Evolutionary conservation across 257 asterid species (phyloP).

Genomic region (Haberlea rhodopensis): DNA sequence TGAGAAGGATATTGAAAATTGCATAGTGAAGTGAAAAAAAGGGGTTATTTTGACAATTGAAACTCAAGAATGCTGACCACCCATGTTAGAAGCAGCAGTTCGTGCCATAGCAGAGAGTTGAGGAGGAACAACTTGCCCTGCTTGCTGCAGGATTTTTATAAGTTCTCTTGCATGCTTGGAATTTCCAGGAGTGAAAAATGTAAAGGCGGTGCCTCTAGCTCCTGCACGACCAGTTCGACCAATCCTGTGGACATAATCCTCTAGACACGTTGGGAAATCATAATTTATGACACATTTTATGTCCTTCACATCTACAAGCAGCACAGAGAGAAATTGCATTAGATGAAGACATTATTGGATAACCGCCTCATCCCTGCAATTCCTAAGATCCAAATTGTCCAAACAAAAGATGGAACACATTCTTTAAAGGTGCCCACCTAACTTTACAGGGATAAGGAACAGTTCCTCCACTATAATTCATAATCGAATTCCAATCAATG

Average conservation of each 20-base stretch:
- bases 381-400: constrained; percentile 56
- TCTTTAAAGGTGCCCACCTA: constrained; percentile 82
- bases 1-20: background rate
- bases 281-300: constrained; percentile 84
- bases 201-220: constrained; percentile 74
- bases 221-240: constrained; percentile 99
- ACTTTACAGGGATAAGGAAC: constrained; percentile 99
- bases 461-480: constrained; percentile 54
- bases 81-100: constrained; percentile 37
- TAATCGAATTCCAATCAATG: constrained; percentile 42
- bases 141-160: constrained; percentile 73
- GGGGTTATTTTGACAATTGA: background rate
- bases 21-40: background rate
- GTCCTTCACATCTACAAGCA: constrained; percentile 87
- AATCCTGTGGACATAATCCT: constrained; percentile 93
- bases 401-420: constrained; percentile 59
- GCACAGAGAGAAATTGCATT: constrained; percentile 15
- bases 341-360: constrained; percentile 26
- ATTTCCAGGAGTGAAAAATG: constrained; percentile 79
- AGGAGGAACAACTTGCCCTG: constrained; percentile 81
- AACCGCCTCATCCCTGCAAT: constrained; percentile 98
- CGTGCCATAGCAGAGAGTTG: constrained; percentile 64
- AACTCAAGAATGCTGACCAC: constrained; percentile 44
- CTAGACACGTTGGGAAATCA: constrained; percentile 83
- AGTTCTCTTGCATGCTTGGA: constrained; percentile 64